Conservation (phyloP, 2,329 filamentous ascomycete genomes). For the Aureobasidium mangrovei region DNA sequence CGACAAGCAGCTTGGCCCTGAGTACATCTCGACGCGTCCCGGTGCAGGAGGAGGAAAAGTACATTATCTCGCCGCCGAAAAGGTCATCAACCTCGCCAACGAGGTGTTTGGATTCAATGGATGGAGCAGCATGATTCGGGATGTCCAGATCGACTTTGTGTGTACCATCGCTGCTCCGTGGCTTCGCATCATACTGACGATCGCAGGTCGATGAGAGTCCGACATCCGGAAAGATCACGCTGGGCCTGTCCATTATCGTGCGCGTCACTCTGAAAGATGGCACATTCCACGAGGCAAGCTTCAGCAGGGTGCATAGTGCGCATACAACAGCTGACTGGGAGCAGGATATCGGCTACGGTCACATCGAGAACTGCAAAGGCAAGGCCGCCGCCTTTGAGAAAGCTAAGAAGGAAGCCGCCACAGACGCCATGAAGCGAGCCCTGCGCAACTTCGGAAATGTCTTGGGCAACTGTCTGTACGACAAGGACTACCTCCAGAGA, state of each 20-base stretch:
- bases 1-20: conserved; percentile 88
- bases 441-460: conserved; percentile 91
- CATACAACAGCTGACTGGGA: conserved; percentile 5
- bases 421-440: conserved; percentile 84
- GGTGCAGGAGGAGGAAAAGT: conserved; percentile 80
- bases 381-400: conserved; percentile 97
- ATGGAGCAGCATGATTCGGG: conserved; percentile 93
- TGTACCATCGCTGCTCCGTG: conserved; percentile 20
- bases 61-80: conserved; percentile 91
- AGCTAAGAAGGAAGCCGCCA: conserved; percentile 95
- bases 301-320: neutral
- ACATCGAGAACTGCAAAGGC: conserved; percentile 90
- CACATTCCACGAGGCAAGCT: conserved; percentile 72
- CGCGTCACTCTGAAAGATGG: conserved; percentile 85
- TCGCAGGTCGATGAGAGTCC: conserved; percentile 67
- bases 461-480: conserved; percentile 96
- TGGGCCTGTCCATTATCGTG: conserved; percentile 84
- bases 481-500: conserved; percentile 84
- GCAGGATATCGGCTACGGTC: conserved; percentile 85
- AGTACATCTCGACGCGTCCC: conserved; percentile 82
- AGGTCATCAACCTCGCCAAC: conserved; percentile 90
- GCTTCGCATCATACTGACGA: neutral
- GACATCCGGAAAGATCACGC: conserved; percentile 65
- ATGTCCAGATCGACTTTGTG: conserved; percentile 88
- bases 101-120: conserved; percentile 96